Conservation (phyloP, 331 rosid species). For the Telfairia occidentalis region DNA sequence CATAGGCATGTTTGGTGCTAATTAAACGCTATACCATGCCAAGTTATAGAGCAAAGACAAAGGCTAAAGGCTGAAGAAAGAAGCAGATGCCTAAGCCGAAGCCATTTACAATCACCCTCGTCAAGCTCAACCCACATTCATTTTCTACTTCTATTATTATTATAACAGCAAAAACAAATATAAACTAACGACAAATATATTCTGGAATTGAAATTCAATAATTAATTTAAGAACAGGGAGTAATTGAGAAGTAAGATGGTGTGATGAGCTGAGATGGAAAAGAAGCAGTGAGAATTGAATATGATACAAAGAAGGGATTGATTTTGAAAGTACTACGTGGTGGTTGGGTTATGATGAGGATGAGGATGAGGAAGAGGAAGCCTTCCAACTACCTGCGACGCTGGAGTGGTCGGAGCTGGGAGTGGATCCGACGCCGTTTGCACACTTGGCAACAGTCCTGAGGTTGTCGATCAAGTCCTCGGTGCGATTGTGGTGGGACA, state of each 20-base stretch:
- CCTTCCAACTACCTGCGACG: slow-evolving; percentile 21
- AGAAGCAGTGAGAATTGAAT: no score
- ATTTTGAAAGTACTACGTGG: no score
- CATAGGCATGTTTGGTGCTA: not conserved
- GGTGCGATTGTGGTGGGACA: slow-evolving; percentile 61
- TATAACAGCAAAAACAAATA: not conserved
- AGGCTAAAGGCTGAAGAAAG: slow-evolving; percentile 4
- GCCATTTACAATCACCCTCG: not conserved
- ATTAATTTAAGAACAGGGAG: no score
- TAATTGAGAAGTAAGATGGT: no score
- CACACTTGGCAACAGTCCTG: slow-evolving; percentile 82
- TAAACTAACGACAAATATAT: no score
- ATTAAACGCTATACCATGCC: not conserved
- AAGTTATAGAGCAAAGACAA: slow-evolving; percentile 5
- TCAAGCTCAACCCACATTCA: not conserved
- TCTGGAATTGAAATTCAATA: no score
- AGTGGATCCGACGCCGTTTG: slow-evolving; percentile 37
- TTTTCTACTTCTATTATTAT: not conserved
- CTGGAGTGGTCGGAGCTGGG: slow-evolving; percentile 61
- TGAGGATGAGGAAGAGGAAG: no score
- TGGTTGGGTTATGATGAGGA: no score
- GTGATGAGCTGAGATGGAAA: no score
- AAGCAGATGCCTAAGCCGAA: not conserved
- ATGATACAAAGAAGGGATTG: slow-evolving; percentile 1
- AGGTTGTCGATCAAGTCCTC: slow-evolving; percentile 79